These are phyloP conservation scores for Neospermospora avenae DNA, from an alignment of 2,329 filamentous ascomycete genomes.

Conservation along the genomic window DNA sequence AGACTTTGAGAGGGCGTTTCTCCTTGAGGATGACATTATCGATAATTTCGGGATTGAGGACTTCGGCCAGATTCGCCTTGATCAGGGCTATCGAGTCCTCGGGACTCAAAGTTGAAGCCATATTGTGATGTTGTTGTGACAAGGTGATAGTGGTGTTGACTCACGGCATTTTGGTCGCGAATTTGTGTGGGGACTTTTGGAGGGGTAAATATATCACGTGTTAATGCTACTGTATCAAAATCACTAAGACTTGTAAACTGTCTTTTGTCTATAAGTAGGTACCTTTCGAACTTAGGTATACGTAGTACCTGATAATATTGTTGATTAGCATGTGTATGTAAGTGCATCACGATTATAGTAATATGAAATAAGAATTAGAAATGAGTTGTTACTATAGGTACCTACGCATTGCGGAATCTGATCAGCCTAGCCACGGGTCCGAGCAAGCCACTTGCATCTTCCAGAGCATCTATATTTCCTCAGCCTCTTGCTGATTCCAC, in stretches of 20 bases:
- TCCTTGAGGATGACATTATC: slow-evolving; percentile 66
- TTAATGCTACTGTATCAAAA: too few relatives aligned
- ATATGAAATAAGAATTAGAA: too few relatives aligned
- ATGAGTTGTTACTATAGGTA: too few relatives aligned
- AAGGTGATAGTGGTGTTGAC: slow-evolving; percentile 7
- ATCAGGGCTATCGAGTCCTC: slow-evolving; percentile 72
- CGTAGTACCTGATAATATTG: too few relatives aligned
- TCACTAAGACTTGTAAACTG: background rate
- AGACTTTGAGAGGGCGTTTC: slow-evolving; percentile 71
- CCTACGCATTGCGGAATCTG: too few relatives aligned
- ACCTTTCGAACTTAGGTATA: too few relatives aligned
- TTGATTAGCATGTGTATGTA: too few relatives aligned
- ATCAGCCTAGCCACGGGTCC: too few relatives aligned
- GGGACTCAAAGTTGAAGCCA: slow-evolving; percentile 35
- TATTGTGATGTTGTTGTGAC: slow-evolving; percentile 16
- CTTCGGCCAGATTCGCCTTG: slow-evolving; percentile 74
- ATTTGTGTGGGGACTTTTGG: slow-evolving; percentile 8
- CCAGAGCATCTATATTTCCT: too few relatives aligned
- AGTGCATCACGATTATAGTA: too few relatives aligned
- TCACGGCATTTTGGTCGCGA: slow-evolving; percentile 11
- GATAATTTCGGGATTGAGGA: slow-evolving; percentile 81
- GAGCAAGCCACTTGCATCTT: too few relatives aligned
- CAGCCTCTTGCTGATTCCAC: too few relatives aligned
- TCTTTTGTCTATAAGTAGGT: background rate
- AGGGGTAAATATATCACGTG: slow-evolving; percentile 7